Conservation (phyloP, 75 land plant species). For the Adiantum capillusveneris region DNA sequence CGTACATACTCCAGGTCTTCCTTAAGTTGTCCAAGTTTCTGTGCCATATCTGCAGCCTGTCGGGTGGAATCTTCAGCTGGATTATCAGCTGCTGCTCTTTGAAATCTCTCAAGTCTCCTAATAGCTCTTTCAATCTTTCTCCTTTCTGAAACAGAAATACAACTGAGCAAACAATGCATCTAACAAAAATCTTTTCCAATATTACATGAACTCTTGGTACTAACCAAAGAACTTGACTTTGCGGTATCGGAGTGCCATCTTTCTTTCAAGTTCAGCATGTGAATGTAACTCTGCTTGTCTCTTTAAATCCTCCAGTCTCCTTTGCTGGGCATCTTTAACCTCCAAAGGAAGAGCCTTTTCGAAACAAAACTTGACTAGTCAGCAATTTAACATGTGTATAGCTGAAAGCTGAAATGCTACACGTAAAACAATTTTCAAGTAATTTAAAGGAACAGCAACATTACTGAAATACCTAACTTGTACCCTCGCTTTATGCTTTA, state of each 20-base stretch:
- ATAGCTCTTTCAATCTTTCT: conserved; percentile 93
- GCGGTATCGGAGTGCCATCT: conserved; percentile 65
- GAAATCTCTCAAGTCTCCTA: conserved; percentile 77
- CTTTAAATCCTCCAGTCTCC: conserved; percentile 75
- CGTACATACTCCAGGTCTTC: conserved; percentile 98
- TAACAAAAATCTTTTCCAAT: no score
- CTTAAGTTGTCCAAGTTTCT: conserved; percentile 66
- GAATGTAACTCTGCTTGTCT: conserved; percentile 66
- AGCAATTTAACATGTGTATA: no score
- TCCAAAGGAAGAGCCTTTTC: conserved; percentile 59
- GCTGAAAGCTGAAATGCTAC: no score
- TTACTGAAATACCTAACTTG: no score
- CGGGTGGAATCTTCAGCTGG: conserved; percentile 27
- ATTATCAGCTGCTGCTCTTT: conserved; percentile 55
- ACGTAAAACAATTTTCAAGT: no score
- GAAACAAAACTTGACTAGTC: no score
- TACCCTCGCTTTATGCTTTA: no score
- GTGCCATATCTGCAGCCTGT: conserved; percentile 31
- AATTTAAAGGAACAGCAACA: no score
- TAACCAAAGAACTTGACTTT: conserved; percentile 95
- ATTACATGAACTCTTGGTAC: no score
- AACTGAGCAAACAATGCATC: no score
- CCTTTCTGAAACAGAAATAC: conserved; percentile 51
- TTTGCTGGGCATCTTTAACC: conserved; percentile 71
- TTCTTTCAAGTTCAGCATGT: conserved; percentile 63